Evolutionary conservation across 768 basidiomycete species (phyloP).

Genomic region (Lactifluus hygrophoroides): DNA sequence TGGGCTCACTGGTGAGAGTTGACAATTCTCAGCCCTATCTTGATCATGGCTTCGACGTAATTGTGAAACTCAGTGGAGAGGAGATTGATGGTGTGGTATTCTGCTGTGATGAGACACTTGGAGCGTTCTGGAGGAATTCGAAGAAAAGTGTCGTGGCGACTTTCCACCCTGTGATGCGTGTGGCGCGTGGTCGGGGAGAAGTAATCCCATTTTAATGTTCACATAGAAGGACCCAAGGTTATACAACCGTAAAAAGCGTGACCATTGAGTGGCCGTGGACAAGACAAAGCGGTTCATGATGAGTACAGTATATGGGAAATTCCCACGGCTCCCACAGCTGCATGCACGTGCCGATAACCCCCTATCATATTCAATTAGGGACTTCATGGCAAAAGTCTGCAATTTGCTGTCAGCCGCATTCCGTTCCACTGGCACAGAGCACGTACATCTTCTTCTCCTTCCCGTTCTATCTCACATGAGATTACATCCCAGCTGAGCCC

Average conservation of each 20-base stretch:
- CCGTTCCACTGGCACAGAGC: too few species aligned
- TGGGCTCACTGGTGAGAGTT: conserved; percentile 64
- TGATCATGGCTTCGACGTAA: conserved; percentile 67
- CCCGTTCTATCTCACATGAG: background rate
- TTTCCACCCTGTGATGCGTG: conserved; percentile 65
- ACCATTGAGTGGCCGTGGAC: conserved; percentile 82
- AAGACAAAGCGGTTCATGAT: too few species aligned
- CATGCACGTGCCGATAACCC: too few species aligned
- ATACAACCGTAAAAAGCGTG: conserved; percentile 47
- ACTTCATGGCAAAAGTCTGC: too few species aligned
- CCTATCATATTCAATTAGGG: too few species aligned
- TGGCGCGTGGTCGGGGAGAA: background rate
- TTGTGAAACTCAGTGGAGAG: conserved; percentile 54
- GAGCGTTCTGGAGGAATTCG: conserved; percentile 37
- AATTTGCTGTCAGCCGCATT: too few species aligned
- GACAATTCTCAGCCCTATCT: conserved; percentile 52
- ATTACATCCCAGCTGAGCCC: background rate
- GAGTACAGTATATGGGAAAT: too few species aligned
- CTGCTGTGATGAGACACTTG: conserved; percentile 59
- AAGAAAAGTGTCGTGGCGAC: conserved; percentile 60
- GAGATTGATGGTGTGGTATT: conserved; percentile 66
- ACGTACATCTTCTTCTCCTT: too few species aligned
- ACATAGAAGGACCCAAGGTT: conserved; percentile 85
- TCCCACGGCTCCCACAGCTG: too few species aligned
- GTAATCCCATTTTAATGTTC: conserved; percentile 21